A percentile compares a stretch with the other conserved stretches of the same genome.
Conservation (phyloP, 108 stramenopile genomes). For the Nitzschia sp. region DNA sequence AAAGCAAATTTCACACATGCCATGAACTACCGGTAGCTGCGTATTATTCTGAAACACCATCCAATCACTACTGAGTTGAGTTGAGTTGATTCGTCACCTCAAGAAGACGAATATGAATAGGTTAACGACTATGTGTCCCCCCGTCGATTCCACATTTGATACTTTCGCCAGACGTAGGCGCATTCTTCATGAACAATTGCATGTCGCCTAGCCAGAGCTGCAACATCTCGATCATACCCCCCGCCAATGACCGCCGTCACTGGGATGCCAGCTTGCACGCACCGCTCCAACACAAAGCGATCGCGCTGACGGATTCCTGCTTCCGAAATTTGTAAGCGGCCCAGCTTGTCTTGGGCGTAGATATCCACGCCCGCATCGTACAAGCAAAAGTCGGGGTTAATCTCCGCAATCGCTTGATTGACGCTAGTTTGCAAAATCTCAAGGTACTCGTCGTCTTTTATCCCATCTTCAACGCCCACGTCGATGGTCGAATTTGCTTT, state of each 20-base stretch:
- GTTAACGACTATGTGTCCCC: too few species aligned
- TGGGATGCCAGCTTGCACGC: conserved; percentile 55
- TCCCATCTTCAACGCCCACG: conserved; percentile 56
- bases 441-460: conserved; percentile 61
- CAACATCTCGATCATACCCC: conserved; percentile 72
- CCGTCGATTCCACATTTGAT: conserved; percentile 56
- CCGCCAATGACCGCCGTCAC: conserved; percentile 78
- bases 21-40: too few species aligned
- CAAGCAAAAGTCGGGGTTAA: conserved; percentile 72
- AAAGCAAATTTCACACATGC: too few species aligned
- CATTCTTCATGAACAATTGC: conserved; percentile 75
- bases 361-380: conserved; percentile 88
- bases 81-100: too few species aligned
- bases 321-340: conserved; percentile 59
- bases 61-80: too few species aligned
- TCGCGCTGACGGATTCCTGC: conserved; percentile 71
- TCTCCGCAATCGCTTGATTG: conserved; percentile 42
- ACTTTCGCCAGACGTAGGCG: conserved; percentile 67
- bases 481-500: conserved; percentile 70
- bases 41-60: too few species aligned
- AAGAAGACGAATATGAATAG: too few species aligned
- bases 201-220: conserved; percentile 64
- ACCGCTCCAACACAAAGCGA: conserved; percentile 53
- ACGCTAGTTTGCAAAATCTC: conserved; percentile 44
- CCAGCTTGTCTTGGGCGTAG: conserved; percentile 64